These are phyloP conservation scores for Climacium dendroides DNA, from an alignment of 225 moss, liverwort and hornwort genomes.

Conservation along the genomic window DNA sequence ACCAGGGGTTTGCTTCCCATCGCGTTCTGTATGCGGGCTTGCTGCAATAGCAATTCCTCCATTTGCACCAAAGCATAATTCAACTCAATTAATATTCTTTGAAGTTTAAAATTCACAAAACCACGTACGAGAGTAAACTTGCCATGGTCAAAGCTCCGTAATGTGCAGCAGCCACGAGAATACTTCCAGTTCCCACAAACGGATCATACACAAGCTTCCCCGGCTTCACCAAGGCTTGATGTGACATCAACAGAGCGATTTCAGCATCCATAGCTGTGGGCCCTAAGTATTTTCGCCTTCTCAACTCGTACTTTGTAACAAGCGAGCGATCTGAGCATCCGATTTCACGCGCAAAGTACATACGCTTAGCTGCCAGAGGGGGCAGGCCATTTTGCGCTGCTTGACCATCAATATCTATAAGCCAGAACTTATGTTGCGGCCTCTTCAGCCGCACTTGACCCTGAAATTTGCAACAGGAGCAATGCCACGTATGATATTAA, in stretches of 20 bases:
- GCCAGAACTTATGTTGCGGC: conserved; percentile 84
- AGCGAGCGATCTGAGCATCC: conserved; percentile 74
- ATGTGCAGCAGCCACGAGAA: conserved; percentile 96
- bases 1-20: background rate
- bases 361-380: conserved; percentile 51
- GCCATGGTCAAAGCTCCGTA: conserved; percentile 94
- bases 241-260: conserved; percentile 85
- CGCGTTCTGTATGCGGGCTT: background rate
- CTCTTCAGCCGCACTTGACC: conserved; percentile 78
- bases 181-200: conserved; percentile 98
- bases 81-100: background rate
- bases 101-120: background rate
- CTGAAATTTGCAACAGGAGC: conserved; percentile 14
- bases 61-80: background rate
- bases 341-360: conserved; percentile 86
- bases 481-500: background rate
- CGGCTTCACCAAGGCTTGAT: conserved; percentile 76
- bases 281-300: conserved; percentile 75
- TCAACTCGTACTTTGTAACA: conserved; percentile 73
- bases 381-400: conserved; percentile 77
- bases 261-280: conserved; percentile 99
- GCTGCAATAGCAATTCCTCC: background rate
- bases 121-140: background rate
- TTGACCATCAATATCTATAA: conserved; percentile 72
- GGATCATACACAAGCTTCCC: conserved; percentile 97